Base-by-base conservation (phyloP, 139 green algal genomes). In the Auxenochlorella pyrenoidosa region DNA sequence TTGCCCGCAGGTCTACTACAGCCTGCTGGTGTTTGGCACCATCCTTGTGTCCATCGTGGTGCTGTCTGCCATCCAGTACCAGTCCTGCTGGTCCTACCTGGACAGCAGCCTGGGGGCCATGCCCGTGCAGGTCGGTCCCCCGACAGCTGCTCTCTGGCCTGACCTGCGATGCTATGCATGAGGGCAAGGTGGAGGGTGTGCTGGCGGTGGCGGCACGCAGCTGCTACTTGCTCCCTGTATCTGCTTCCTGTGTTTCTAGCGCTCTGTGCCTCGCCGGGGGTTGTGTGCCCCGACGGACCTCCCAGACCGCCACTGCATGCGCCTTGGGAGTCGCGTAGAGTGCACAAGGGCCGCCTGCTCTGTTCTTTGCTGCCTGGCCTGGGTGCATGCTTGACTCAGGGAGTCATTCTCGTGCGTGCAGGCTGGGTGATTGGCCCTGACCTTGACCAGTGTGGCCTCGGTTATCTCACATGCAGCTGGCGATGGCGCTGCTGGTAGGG, bases 11-110 rank as follows among this genome's bases (percentile, higher is more conserved):
- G 54, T 63, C 15, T 63, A 63, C 16, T 63, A 85, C 63, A 66
- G 80, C 80, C n/a, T 60, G 21, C 38, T 47, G 2, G 41, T 66
- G 32, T 85, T 85, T 22, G 12, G 30, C 41, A 34, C 30, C 38
- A 66, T 85, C 26, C 8, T 85, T 28, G 10, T 85, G 16, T 63
- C 60, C 54, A 28, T 76, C 26, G 41, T 85, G 3, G 41, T 85
- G 21, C 41, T 85, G 24, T 60, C 80, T 3, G 43, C 63, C 19
- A 43, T 85, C 12, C 66, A 60, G 28, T 59, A 76, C 80, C 36
- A 75, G 38, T n/a, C 24, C 24, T 84, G 79, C 59, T 84, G 79
- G 79, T 21, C 10, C 4, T 84, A 84, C 58, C 58, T 84, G 36
- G 79, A 84, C 36, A 30, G 28, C 58, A 38, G 22, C 36, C 79